Evolutionary conservation across 257 asterid genomes (phyloP).

Genomic region (Knoxia roxburghii): DNA sequence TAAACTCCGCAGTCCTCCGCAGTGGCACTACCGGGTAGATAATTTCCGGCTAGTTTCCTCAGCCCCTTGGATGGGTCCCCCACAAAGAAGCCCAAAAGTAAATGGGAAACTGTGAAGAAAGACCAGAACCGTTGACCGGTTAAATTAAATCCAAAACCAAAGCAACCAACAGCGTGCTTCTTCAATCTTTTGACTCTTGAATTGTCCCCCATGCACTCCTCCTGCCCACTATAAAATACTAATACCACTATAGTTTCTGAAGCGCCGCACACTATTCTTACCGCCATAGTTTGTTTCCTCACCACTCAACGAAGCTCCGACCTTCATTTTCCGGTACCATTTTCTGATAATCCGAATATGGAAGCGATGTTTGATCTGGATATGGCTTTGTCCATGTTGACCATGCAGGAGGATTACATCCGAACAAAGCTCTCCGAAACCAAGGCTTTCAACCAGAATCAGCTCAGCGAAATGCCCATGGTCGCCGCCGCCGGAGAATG

Average conservation of each 20-base stretch:
- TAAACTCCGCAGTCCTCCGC: no score
- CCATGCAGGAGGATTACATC: slow-evolving; percentile 9
- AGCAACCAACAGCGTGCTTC: no score
- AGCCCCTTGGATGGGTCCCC: not conserved
- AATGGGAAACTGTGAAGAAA: not conserved
- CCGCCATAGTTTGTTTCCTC: no score
- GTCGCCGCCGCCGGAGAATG: slow-evolving; percentile 16
- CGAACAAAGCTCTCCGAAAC: not conserved
- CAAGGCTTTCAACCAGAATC: not conserved
- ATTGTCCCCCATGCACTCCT: not conserved
- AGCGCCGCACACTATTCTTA: not conserved
- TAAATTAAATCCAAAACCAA: no score
- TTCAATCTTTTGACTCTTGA: not conserved
- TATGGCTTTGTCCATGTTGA: slow-evolving; percentile 10
- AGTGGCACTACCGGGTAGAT: no score
- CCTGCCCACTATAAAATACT: no score
- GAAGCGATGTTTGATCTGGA: slow-evolving; percentile 11
- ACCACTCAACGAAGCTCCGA: no score
- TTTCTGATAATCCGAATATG: not conserved
- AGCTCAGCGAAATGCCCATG: slow-evolving; percentile 12
- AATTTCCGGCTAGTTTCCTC: no score
- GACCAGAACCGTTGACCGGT: not conserved
- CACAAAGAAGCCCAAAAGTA: not conserved
- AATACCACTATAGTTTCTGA: not conserved
- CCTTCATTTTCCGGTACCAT: no score